Conservation (phyloP, 495 filamentous ascomycete species). For the Annulohypoxylon stygium region DNA sequence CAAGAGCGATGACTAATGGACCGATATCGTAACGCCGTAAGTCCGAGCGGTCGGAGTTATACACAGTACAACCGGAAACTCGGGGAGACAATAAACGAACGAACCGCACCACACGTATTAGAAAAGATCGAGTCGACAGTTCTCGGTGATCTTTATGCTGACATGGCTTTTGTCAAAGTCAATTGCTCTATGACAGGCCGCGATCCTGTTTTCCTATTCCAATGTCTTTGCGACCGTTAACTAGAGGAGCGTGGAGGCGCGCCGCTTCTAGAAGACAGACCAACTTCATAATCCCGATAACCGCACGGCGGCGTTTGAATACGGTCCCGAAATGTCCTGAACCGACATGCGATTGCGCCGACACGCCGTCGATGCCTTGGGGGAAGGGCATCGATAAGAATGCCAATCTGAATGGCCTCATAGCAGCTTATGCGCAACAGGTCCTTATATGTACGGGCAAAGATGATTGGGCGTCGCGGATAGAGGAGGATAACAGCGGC, state of each 20-base stretch:
- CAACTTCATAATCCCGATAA: background rate
- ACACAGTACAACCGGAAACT: constrained; percentile 13
- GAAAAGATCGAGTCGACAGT: constrained; percentile 17
- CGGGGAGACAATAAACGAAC: constrained; percentile 12
- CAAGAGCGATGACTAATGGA: constrained; percentile 8
- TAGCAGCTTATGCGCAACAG: constrained; percentile 84
- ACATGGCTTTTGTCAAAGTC: constrained; percentile 28
- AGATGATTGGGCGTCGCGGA: constrained; percentile 83
- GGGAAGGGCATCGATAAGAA: constrained; percentile 81
- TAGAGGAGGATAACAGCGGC: constrained; percentile 64
- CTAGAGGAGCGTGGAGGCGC: constrained; percentile 35
- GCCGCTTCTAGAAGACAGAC: constrained; percentile 14
- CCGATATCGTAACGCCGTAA: constrained; percentile 21
- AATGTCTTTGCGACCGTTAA: constrained; percentile 47
- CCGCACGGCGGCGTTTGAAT: constrained; percentile 54
- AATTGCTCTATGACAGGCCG: constrained; percentile 24
- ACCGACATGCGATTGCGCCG: constrained; percentile 77
- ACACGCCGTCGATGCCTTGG: constrained; percentile 72
- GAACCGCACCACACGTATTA: constrained; percentile 22
- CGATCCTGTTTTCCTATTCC: constrained; percentile 20
- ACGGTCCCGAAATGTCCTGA: constrained; percentile 75
- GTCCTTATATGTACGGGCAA: constrained; percentile 84
- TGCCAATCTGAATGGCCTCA: constrained; percentile 76
- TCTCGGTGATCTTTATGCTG: constrained; percentile 14
- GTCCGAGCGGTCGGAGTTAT: constrained; percentile 38